These are phyloP conservation scores for Elaeis guineensis DNA, from an alignment of 176 grass and related monocot genomes.

Conservation along the genomic window DNA sequence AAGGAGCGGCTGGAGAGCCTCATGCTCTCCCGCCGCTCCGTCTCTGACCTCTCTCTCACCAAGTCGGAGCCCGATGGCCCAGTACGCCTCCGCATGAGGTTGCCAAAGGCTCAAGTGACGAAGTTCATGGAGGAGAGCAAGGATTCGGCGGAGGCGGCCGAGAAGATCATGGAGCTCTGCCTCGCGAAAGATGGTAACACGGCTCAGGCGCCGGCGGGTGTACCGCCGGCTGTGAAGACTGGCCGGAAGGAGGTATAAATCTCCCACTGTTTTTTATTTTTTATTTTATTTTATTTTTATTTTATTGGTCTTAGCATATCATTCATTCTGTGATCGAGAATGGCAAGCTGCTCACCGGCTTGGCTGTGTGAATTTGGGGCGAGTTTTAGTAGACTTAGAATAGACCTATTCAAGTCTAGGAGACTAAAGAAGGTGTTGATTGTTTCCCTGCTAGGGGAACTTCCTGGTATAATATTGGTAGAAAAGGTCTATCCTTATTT, in stretches of 20 bases:
- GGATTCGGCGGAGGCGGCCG: constrained; percentile 62
- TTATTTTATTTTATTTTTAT: too few relatives aligned
- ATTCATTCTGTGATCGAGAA: too few relatives aligned
- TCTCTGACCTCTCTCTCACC: constrained; percentile 55
- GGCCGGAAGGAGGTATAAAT: constrained; percentile 60
- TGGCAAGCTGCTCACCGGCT: too few relatives aligned
- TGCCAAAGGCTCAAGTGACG: constrained; percentile 77
- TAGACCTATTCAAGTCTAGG: too few relatives aligned
- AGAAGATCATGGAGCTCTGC: constrained; percentile 91
- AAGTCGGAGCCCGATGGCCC: constrained; percentile 39
- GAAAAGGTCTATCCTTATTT: too few relatives aligned
- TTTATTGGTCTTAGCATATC: too few relatives aligned
- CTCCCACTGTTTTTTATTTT: too few relatives aligned
- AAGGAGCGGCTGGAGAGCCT: constrained; percentile 84
- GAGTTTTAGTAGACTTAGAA: too few relatives aligned
- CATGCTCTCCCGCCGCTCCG: constrained; percentile 70
- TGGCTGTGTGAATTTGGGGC: too few relatives aligned
- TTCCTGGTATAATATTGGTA: too few relatives aligned
- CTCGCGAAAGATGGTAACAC: constrained; percentile 36
- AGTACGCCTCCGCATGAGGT: constrained; percentile 61
- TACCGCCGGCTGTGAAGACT: constrained; percentile 15
- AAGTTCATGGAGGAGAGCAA: constrained; percentile 88
- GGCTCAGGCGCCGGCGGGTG: constrained; percentile 2
- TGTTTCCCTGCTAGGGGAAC: too few relatives aligned
- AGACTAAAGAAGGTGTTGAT: too few relatives aligned